Conservation (phyloP, 2,329 filamentous ascomycete species). For the Xylariaceae sp. region DNA sequence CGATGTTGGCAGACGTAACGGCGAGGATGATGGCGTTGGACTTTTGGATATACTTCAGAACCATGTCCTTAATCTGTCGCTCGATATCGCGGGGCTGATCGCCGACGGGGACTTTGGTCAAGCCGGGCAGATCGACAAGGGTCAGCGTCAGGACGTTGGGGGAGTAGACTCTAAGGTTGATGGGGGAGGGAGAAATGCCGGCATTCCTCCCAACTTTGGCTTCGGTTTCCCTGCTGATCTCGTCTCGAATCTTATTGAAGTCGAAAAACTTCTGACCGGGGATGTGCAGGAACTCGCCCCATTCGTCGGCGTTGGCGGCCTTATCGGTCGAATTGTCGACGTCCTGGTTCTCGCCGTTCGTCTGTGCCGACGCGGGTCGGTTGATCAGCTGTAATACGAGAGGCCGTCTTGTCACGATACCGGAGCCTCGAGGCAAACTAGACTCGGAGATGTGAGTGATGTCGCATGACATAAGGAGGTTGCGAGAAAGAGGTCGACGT, state of each 20-base stretch:
- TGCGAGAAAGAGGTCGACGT: conserved; percentile 39
- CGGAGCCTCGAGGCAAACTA: conserved; percentile 92
- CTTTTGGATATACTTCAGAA: conserved; percentile 97
- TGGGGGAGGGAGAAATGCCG: conserved; percentile 92
- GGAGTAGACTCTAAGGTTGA: conserved; percentile 97
- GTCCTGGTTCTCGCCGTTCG: conserved; percentile 70
- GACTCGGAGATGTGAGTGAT: conserved; percentile 3
- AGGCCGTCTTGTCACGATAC: conserved; percentile 93
- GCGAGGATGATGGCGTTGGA: conserved; percentile 97
- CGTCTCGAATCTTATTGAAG: conserved; percentile 97
- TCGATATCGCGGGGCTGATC: conserved; percentile 97
- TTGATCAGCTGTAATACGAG: conserved; percentile 98
- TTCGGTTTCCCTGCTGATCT: conserved; percentile 95
- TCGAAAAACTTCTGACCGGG: conserved; percentile 97
- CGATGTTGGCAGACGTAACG: conserved; percentile 93
- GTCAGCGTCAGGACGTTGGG: conserved; percentile 97
- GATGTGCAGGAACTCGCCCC: conserved; percentile 98
- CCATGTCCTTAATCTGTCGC: conserved; percentile 95
- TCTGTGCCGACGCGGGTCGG: conserved; percentile 58
- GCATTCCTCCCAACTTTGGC: conserved; percentile 94
- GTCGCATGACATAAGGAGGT: background rate
- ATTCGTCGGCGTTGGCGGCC: conserved; percentile 89
- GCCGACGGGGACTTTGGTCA: conserved; percentile 95
- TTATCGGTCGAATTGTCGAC: conserved; percentile 69
- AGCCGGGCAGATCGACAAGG: conserved; percentile 89